Conservation (phyloP, 352 stramenopile genomes). For the Pythium periplocum region DNA sequence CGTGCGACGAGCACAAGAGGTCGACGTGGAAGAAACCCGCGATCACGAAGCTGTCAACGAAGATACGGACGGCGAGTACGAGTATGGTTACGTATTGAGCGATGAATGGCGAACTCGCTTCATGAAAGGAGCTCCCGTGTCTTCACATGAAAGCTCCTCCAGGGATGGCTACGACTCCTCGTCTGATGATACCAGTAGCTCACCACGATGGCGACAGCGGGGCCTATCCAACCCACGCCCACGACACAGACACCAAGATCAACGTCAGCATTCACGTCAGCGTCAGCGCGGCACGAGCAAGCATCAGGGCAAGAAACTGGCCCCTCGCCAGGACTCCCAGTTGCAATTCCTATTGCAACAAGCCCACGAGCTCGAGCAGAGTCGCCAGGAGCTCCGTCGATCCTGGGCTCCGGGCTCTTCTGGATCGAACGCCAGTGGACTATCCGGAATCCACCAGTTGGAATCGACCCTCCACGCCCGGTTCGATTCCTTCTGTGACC, state of each 20-base stretch:
- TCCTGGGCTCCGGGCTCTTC: not conserved
- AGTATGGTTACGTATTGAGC: conserved; percentile 67
- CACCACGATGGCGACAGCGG: too few species aligned
- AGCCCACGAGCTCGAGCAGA: conserved; percentile 1
- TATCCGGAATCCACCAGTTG: conserved; percentile 15
- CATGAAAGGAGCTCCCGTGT: conserved; percentile 7
- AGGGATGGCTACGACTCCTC: not conserved
- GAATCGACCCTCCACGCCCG: conserved; percentile 45
- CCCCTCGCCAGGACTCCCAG: too few species aligned
- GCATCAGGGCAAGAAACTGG: too few species aligned
- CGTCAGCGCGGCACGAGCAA: too few species aligned
- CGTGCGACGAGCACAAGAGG: not conserved
- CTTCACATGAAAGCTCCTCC: conserved; percentile 3
- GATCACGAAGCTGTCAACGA: conserved; percentile 11
- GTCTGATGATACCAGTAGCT: too few species aligned
- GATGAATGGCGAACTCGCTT: conserved; percentile 70
- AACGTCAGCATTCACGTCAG: too few species aligned
- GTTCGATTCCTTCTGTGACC: conserved; percentile 69
- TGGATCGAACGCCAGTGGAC: too few species aligned
- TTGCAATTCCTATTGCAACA: not conserved
- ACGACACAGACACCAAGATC: too few species aligned
- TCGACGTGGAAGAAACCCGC: not conserved
- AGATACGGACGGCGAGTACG: conserved; percentile 39
- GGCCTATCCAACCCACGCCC: too few species aligned
- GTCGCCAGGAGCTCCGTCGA: conserved; percentile 1